A percentile compares a stretch with the other conserved stretches of the same genome.
Conservation (phyloP, 495 filamentous ascomycete species). For the Trichoderma erinaceum region DNA sequence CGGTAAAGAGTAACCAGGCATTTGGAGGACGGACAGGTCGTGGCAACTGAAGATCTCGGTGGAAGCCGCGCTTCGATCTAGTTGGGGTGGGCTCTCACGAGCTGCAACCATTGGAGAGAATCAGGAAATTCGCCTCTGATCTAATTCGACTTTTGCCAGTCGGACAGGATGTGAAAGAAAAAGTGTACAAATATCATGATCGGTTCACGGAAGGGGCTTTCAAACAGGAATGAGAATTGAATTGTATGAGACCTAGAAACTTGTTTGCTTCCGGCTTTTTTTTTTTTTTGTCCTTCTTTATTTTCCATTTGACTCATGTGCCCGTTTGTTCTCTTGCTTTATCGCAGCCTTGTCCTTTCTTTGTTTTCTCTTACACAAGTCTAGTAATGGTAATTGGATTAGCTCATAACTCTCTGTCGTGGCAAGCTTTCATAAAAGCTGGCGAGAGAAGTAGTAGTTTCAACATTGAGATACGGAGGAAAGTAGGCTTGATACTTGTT, state of each 20-base stretch:
- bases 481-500: no score
- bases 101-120: neutral
- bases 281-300: neutral
- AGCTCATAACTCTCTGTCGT: no score
- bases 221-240: constrained; percentile 8
- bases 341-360: no score
- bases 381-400: neutral
- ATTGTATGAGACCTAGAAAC: neutral
- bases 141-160: neutral
- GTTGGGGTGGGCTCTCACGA: neutral
- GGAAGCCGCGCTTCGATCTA: constrained; percentile 1
- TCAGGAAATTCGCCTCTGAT: neutral
- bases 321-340: no score
- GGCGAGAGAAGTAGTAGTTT: no score
- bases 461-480: no score
- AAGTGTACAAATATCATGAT: constrained; percentile 14
- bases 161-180: neutral
- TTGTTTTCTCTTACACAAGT: neutral
- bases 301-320: neutral
- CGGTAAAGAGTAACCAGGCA: neutral
- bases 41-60: neutral
- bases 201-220: constrained; percentile 6
- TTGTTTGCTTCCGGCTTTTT: neutral
- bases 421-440: no score
- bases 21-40: neutral